A percentile compares a stretch with the other conserved stretches of the same genome.
Conservation (phyloP, 75 land plant species). For the Pinus taeda region DNA sequence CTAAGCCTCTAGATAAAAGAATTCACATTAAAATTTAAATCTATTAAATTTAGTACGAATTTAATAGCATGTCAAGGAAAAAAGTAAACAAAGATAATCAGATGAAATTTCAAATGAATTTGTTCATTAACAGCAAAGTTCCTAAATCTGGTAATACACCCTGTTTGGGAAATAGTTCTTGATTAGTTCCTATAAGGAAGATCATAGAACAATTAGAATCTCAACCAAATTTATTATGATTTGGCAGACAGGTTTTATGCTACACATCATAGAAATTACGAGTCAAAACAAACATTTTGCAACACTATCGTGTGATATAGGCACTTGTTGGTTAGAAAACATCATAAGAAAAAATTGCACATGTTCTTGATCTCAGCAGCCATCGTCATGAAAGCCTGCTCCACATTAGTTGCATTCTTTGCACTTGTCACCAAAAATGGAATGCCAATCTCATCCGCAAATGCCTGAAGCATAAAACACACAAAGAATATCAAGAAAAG, state of each 20-base stretch:
- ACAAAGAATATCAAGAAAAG: too few species aligned
- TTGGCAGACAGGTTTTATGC: neutral
- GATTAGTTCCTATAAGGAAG: too few species aligned
- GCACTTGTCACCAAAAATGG: conserved; percentile 71
- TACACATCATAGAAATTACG: neutral
- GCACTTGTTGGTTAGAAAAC: neutral
- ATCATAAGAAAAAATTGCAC: neutral
- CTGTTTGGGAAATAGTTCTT: too few species aligned
- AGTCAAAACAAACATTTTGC: neutral
- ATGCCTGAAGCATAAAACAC: conserved; percentile 20
- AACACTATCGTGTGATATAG: neutral
- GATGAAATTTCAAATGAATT: neutral
- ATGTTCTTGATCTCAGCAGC: conserved; percentile 39
- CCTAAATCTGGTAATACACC: too few species aligned
- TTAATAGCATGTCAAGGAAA: neutral
- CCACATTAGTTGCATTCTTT: conserved; percentile 56
- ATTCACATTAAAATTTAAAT: too few species aligned
- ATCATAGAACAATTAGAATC: too few species aligned
- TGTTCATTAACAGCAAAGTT: neutral
- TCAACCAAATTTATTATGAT: too few species aligned
- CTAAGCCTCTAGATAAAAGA: too few species aligned
- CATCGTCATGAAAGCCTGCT: conserved; percentile 64
- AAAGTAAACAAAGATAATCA: neutral
- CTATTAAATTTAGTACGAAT: too few species aligned
- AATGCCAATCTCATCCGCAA: conserved; percentile 58